These are phyloP conservation scores for Hanseniaspora osmophila DNA, from an alignment of 805 yeast genomes.

Conservation along the genomic window DNA sequence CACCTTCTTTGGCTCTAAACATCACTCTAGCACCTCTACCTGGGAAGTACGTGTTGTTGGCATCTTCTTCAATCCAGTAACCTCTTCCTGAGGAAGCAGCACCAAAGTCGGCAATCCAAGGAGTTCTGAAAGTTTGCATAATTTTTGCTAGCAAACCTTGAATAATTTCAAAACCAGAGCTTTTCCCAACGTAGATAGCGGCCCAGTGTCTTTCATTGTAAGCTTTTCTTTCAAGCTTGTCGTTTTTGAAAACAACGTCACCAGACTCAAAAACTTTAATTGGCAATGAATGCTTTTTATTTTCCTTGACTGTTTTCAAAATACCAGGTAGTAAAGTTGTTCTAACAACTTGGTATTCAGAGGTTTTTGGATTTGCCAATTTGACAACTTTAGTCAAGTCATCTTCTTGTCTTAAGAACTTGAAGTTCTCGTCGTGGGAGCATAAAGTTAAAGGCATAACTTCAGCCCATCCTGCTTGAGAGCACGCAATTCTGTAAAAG, in stretches of 20 bases:
- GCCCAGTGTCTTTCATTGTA: constrained; percentile 88
- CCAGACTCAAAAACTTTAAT: constrained; percentile 91
- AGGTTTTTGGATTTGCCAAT: constrained; percentile 90
- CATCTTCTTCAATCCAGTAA: constrained; percentile 70
- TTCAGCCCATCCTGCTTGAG: constrained; percentile 93
- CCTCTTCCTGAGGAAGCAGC: constrained; percentile 48
- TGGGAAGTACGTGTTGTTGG: constrained; percentile 72
- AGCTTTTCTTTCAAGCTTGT: constrained; percentile 72
- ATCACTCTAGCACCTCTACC: constrained; percentile 90
- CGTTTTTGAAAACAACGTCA: constrained; percentile 81
- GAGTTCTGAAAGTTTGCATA: constrained; percentile 89
- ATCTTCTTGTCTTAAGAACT: constrained; percentile 61
- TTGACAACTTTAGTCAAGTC: constrained; percentile 71
- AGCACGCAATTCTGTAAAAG: constrained; percentile 76
- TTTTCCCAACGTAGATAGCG: constrained; percentile 87
- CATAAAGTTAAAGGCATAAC: constrained; percentile 90
- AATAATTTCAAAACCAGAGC: constrained; percentile 84
- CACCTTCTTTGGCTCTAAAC: constrained; percentile 54
- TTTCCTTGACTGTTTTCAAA: constrained; percentile 87
- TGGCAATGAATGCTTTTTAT: constrained; percentile 89
- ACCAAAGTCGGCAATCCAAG: constrained; percentile 50
- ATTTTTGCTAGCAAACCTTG: constrained; percentile 91
- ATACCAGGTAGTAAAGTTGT: constrained; percentile 89
- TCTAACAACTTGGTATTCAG: constrained; percentile 95
- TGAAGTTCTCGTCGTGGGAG: constrained; percentile 94